A percentile compares a stretch with the other conserved stretches of the same genome.
These are phyloP conservation scores for Globisporangium camurandrum DNA, from an alignment of 352 stramenopile species.

Conservation along the genomic window DNA sequence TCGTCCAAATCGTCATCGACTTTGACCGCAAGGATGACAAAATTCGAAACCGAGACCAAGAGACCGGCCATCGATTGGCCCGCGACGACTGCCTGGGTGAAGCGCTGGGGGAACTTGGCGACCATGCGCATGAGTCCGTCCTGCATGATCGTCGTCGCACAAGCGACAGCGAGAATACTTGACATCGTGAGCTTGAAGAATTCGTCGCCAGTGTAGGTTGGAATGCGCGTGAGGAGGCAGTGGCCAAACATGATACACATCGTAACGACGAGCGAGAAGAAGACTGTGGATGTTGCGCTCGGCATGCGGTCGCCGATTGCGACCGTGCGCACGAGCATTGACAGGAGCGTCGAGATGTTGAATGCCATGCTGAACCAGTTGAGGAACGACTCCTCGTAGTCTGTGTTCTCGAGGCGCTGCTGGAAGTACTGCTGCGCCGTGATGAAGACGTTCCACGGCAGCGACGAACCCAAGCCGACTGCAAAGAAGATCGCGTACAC, in stretches of 20 bases:
- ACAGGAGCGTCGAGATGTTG: constrained; percentile 71
- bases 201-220: constrained; percentile 39
- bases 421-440: constrained; percentile 78
- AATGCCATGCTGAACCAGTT: constrained; percentile 85
- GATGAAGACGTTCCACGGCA: constrained; percentile 87
- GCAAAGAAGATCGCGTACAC: constrained; percentile 77
- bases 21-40: constrained; percentile 53
- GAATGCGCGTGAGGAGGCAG: constrained; percentile 62
- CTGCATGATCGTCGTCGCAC: constrained; percentile 70
- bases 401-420: constrained; percentile 41
- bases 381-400: constrained; percentile 74
- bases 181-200: constrained; percentile 77
- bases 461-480: constrained; percentile 60
- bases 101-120: constrained; percentile 62
- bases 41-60: constrained; percentile 62
- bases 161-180: constrained; percentile 64
- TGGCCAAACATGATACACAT: constrained; percentile 67
- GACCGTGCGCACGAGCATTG: constrained; percentile 64
- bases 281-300: constrained; percentile 46
- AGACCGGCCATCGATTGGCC: constrained; percentile 73
- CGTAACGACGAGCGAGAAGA: constrained; percentile 58
- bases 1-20: constrained; percentile 3
- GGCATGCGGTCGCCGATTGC: constrained; percentile 57
- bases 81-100: constrained; percentile 71
- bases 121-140: constrained; percentile 73